These are phyloP conservation scores for Paracamarosporium sp. DNA, from an alignment of 2,329 filamentous ascomycete species.

Conservation along the genomic window DNA sequence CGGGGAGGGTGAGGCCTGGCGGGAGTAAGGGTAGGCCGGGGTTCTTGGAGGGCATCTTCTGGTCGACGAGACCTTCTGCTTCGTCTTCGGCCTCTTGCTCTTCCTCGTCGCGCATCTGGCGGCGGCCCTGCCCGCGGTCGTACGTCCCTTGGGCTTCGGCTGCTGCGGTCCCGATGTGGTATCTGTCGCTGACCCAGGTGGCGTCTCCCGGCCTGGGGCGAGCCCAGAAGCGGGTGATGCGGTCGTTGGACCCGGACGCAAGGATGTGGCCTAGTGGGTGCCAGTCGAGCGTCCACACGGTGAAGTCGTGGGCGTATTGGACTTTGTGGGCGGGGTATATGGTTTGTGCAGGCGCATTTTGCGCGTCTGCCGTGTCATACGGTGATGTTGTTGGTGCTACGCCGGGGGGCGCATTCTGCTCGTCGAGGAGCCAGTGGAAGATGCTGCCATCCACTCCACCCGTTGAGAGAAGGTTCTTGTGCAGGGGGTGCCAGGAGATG, in stretches of 20 bases:
- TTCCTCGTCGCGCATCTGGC: constrained; percentile 87
- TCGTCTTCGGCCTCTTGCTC: constrained; percentile 94
- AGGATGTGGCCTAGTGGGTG: constrained; percentile 95
- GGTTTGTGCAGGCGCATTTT: constrained; percentile 82
- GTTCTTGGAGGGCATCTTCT: constrained; percentile 75
- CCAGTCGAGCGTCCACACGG: constrained; percentile 98
- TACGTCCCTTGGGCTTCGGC: constrained; percentile 96
- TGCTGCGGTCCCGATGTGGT: constrained; percentile 92
- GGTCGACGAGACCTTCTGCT: constrained; percentile 88
- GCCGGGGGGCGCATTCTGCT: constrained; percentile 83
- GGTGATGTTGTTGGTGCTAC: constrained; percentile 76
- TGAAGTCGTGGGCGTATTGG: constrained; percentile 88
- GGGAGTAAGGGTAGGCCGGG: constrained; percentile 64
- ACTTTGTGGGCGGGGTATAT: constrained; percentile 90
- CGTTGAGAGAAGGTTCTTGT: constrained; percentile 86
- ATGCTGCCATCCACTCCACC: constrained; percentile 89
- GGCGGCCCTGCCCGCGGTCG: constrained; percentile 78
- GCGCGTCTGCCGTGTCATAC: constrained; percentile 82
- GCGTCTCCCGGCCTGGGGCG: constrained; percentile 85
- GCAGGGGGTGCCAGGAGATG: constrained; percentile 90
- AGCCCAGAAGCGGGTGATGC: constrained; percentile 96
- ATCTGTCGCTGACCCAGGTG: constrained; percentile 86
- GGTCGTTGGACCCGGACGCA: constrained; percentile 93
- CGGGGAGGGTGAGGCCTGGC: constrained; percentile 58
- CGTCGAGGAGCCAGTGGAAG: constrained; percentile 93